Evolutionary conservation across 345 rosid genomes (phyloP).

Genomic region (Citrus trifoliata): DNA sequence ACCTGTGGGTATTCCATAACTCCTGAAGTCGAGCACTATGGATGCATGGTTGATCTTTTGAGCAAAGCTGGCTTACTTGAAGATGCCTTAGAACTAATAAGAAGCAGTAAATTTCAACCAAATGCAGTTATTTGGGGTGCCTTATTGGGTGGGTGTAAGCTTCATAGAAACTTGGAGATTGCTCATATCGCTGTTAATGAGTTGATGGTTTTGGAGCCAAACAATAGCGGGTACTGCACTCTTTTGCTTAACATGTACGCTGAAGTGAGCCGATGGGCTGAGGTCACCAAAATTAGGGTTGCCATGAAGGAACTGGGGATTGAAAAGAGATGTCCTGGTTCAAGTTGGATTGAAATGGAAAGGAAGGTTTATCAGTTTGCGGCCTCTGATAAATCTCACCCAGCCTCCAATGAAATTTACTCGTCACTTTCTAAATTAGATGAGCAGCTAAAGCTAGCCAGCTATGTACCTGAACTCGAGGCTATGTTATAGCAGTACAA

Average conservation of each 20-base stretch:
- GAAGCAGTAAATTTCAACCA: slow-evolving; percentile 45
- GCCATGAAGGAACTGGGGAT: slow-evolving; percentile 53
- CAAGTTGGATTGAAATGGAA: slow-evolving; percentile 66
- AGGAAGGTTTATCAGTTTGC: slow-evolving; percentile 50
- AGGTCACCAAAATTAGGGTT: slow-evolving; percentile 57
- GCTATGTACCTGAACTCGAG: slow-evolving; percentile 12
- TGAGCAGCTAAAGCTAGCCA: slow-evolving; percentile 45
- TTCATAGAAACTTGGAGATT: slow-evolving; percentile 60
- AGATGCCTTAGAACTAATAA: slow-evolving; percentile 60
- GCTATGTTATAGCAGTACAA: not conserved
- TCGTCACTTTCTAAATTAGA: slow-evolving; percentile 47
- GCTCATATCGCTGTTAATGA: slow-evolving; percentile 51
- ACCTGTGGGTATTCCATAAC: slow-evolving; percentile 36
- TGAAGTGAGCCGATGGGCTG: slow-evolving; percentile 63
- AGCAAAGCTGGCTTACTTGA: slow-evolving; percentile 73
- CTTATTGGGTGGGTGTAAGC: slow-evolving; percentile 64
- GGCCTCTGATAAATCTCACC: slow-evolving; percentile 63
- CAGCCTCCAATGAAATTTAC: slow-evolving; percentile 43
- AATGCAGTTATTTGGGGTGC: slow-evolving; percentile 83
- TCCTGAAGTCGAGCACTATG: slow-evolving; percentile 60
- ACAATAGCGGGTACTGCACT: slow-evolving; percentile 52
- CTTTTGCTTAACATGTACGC: slow-evolving; percentile 70
- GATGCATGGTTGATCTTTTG: slow-evolving; percentile 76
- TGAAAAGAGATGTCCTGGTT: slow-evolving; percentile 61
- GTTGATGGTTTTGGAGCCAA: slow-evolving; percentile 64